These are phyloP conservation scores for Xylaria sp. DNA, from an alignment of 2,329 filamentous ascomycete genomes.

Conservation along the genomic window DNA sequence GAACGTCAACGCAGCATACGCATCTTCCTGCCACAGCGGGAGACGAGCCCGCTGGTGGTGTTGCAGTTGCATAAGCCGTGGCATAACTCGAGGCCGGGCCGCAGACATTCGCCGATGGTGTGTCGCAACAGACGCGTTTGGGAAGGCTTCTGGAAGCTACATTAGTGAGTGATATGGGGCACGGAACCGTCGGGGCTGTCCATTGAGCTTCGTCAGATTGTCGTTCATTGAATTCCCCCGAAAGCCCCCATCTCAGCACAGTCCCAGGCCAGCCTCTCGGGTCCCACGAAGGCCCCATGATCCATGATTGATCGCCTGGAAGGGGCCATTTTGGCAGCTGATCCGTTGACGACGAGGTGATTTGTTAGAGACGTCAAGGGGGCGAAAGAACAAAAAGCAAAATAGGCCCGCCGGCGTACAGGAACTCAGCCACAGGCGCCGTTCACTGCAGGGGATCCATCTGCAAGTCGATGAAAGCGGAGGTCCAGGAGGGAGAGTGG, in stretches of 20 bases:
- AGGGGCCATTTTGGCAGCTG: constrained; percentile 21
- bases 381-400: constrained; percentile 4
- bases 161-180: neutral
- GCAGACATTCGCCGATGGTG: constrained; percentile 10
- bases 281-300: constrained; percentile 14
- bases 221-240: constrained; percentile 1
- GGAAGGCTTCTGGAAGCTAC: constrained; percentile 27
- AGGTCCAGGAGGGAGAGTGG: constrained; percentile 30
- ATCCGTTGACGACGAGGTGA: constrained; percentile 20
- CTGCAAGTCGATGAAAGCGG: constrained; percentile 35
- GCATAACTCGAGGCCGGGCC: constrained; percentile 17
- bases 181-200: constrained; percentile 19
- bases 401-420: constrained; percentile 21
- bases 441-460: constrained; percentile 12
- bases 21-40: constrained; percentile 12
- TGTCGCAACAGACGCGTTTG: constrained; percentile 15
- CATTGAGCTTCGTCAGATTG: constrained; percentile 18
- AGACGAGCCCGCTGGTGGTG: constrained; percentile 8
- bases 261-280: constrained; percentile 11
- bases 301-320: constrained; percentile 16
- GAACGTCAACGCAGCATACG: constrained; percentile 10
- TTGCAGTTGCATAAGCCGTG: constrained; percentile 14
- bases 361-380: constrained; percentile 15
- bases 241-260: constrained; percentile 7
- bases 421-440: constrained; percentile 22